Evolutionary conservation across 805 yeast species (phyloP), one percentile per base, ranked within the genome.

Genomic region (Ogataea salicorniae): DNA sequence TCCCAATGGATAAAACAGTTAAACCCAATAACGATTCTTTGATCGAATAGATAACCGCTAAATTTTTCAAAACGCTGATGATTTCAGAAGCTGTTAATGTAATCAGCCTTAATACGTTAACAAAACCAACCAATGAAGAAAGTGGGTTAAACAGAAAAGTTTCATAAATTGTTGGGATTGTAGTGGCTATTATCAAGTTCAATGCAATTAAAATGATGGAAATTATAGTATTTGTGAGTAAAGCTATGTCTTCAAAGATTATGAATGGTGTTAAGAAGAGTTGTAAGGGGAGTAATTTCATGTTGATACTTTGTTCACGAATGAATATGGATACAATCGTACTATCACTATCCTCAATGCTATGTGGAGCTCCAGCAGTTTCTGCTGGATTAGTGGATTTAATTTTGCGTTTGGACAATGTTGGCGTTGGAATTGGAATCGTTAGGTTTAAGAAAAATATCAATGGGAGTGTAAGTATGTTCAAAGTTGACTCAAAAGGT

Each of bases 1-100:
- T 78, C 34, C 78, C 75, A 23, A 77, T 53, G 4, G 81, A 71
- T 47, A 78, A 68, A 2, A 77, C 63, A 1, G 79, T 61, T 29
- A 77, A 59, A 2, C 83, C 83, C 43, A 78, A 57, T 13, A 75
- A 47, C 31, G 77, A 74, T 49, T 78, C 81, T 15, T 72, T 66
- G 4, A 78, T 64, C 18, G 60, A 52, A 58, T 74, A 68, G 22
- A 77, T 63, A 6, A 69, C 49, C 1, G 80, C 83, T 33, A 72
- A 54, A 51, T 75, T 75, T 49, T 74, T 74, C 37, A 78, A 45
- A 2, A 67, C 39, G 13, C 34, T 46, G 26, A 69, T 63, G 6
- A 68, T 50, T 13, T 59, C 59, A 4, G 61, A 48, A 1, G 73
- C 67, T 8, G 62, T 43, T 2, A 46, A n/a, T 4, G 70, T 60